phyloP scores from a whole-genome alignment of 192 early-diverging fungal species.

The Backusella morwellensis region DNA sequence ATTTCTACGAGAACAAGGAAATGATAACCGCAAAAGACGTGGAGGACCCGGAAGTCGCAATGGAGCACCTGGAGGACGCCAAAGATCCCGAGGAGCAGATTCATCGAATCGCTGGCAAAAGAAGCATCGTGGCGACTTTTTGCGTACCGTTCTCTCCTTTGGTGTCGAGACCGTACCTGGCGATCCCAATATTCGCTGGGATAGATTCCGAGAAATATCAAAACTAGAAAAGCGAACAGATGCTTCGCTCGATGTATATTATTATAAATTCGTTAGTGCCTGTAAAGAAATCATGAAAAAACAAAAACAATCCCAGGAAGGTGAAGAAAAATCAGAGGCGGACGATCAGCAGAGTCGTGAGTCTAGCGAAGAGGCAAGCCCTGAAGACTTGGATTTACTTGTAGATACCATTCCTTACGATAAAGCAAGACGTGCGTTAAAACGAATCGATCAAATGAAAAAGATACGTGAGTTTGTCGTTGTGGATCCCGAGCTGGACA shows the following conservation, averaged over 20 bases:
- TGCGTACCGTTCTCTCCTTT: slow-evolving; percentile 53
- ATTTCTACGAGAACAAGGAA: slow-evolving; percentile 45
- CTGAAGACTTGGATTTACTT: slow-evolving; percentile 35
- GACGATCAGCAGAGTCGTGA: slow-evolving; percentile 26
- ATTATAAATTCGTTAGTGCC: slow-evolving; percentile 53
- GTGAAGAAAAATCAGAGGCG: background rate
- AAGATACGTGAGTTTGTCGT: slow-evolving; percentile 64
- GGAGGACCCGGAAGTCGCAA: slow-evolving; percentile 5
- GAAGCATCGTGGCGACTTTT: slow-evolving; percentile 54
- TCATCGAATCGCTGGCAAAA: slow-evolving; percentile 52
- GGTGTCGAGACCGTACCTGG: slow-evolving; percentile 48
- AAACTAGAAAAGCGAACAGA: slow-evolving; percentile 64
- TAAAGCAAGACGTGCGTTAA: slow-evolving; percentile 67
- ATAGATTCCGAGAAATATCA: slow-evolving; percentile 66
- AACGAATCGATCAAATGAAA: slow-evolving; percentile 68
- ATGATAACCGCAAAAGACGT: slow-evolving; percentile 36
- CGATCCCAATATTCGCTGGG: slow-evolving; percentile 52
- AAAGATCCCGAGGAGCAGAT: slow-evolving; percentile 11
- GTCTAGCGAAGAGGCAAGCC: slow-evolving; percentile 29
- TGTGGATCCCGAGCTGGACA: slow-evolving; percentile 51
- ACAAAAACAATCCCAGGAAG: slow-evolving; percentile 1
- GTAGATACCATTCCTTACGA: slow-evolving; percentile 64
- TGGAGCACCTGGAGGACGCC: background rate
- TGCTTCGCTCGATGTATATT: slow-evolving; percentile 68
- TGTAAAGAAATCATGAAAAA: slow-evolving; percentile 60